A percentile compares a stretch with the other conserved stretches of the same genome.
Conservation (phyloP, 495 filamentous ascomycete genomes). For the Penicillium roqueforti region DNA sequence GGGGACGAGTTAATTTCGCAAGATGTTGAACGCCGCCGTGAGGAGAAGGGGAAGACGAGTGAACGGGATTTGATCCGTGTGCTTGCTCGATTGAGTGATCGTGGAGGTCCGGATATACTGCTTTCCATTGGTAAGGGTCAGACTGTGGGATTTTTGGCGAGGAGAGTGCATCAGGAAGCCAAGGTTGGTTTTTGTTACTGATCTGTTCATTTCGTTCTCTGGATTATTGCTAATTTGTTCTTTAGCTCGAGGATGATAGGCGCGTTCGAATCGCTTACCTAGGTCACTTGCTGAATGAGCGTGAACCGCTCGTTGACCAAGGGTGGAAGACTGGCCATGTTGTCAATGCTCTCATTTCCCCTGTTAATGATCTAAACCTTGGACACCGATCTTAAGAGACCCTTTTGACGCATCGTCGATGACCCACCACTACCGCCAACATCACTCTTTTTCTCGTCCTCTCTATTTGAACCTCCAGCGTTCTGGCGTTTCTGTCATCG, state of each 20-base stretch:
- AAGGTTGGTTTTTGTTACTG: slow-evolving; percentile 47
- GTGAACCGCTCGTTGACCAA: slow-evolving; percentile 55
- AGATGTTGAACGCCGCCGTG: slow-evolving; percentile 54
- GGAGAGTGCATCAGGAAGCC: slow-evolving; percentile 60
- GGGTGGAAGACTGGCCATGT: slow-evolving; percentile 75
- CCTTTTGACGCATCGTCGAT: neutral
- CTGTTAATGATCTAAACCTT: neutral
- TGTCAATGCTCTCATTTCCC: slow-evolving; percentile 68
- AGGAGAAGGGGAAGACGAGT: slow-evolving; percentile 59
- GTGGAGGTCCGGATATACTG: slow-evolving; percentile 58
- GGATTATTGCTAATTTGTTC: slow-evolving; percentile 4
- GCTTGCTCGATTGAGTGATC: slow-evolving; percentile 65
- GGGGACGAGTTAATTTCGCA: slow-evolving; percentile 47
- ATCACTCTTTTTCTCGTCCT: neutral
- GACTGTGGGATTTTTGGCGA: slow-evolving; percentile 56
- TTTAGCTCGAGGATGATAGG: slow-evolving; percentile 46
- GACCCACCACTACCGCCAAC: neutral
- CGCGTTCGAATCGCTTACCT: slow-evolving; percentile 70
- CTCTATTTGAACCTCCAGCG: slow-evolving; percentile 13
- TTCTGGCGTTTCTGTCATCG: slow-evolving; percentile 21
- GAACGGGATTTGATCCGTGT: slow-evolving; percentile 55
- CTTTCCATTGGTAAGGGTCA: slow-evolving; percentile 58
- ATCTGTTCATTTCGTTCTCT: neutral
- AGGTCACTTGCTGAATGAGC: slow-evolving; percentile 72
- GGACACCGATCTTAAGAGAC: neutral